Evolutionary conservation across 306 rosid genomes (phyloP), one percentile per base, ranked within the genome.

Genomic region (Quillaja saponaria): DNA sequence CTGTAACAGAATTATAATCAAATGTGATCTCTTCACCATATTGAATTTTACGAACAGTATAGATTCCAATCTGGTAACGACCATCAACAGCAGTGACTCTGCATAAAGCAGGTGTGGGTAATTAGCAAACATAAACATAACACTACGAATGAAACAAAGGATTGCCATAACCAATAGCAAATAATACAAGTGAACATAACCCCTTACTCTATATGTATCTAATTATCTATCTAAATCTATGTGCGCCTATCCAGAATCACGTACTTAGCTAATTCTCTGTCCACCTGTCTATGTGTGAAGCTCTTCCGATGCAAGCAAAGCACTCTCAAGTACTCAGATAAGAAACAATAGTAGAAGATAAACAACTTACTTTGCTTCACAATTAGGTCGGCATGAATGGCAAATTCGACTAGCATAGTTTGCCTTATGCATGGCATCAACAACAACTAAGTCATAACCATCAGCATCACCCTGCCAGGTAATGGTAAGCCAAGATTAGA

Each of bases 391-490:
- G 72, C 99, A 94, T 7, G 99, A 92, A 77, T 92, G 99, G 69
- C 99, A 92, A 72, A 92, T 89, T 73, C 99, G 90, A 67, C 99
- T 92, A 7, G 99, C 99, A 61, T 86, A 92, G 80, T 92, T 92
- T 40, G 99, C 99, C 78, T 89, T 94, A 67, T 94, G 99, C 99
- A 94, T 94, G 61, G 99, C 99, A 71, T 94, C 99, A 58, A 94
- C 99, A 7, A 94, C 99, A 40, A 90, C 96, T 42, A 90, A 73
- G 75, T 94, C 99, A 68, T 94, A 94, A 46, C 99, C 99, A 72
- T 94, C 95, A 31, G 91, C 97, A 57, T 90, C 99, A 64, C 99
- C 99, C 99, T 94, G 80, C 63, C 78, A 81, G 53, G 68, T 58
- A 58, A 63, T 10, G 42, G 54, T 11, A 49, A 63, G 44, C 42